phyloP scores from a whole-genome alignment of 2,329 filamentous ascomycete species.

The Paecilomyces sp. region DNA sequence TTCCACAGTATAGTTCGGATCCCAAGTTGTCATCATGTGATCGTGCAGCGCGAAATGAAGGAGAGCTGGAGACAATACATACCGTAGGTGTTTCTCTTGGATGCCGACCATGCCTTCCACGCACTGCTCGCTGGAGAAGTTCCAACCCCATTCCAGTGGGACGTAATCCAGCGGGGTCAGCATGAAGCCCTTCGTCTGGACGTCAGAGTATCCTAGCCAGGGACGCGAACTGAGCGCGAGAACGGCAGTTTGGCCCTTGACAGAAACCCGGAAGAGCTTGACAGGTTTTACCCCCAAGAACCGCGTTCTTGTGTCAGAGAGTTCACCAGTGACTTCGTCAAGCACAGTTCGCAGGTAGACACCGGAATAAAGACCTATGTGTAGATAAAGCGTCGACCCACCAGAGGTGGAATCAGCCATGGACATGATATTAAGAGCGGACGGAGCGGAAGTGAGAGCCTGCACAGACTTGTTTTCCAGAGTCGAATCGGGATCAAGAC shows the following conservation, averaged over 20 bases:
- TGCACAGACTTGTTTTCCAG: conserved; percentile 92
- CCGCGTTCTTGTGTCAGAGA: conserved; percentile 89
- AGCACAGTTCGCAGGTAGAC: conserved; percentile 93
- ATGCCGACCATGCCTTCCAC: conserved; percentile 91
- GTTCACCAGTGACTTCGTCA: conserved; percentile 89
- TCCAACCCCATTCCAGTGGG: conserved; percentile 88
- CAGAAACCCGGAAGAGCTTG: conserved; percentile 82
- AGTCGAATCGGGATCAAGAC: conserved; percentile 81
- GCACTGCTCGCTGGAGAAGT: conserved; percentile 92
- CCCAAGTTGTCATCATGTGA: conserved; percentile 39
- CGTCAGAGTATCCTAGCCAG: conserved; percentile 93
- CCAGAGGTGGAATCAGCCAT: conserved; percentile 93
- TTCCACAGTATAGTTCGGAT: conserved; percentile 38
- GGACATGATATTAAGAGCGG: conserved; percentile 80
- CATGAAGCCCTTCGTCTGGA: conserved; percentile 79
- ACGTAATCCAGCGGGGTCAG: conserved; percentile 87
- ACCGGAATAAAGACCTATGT: conserved; percentile 91
- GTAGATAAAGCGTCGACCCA: conserved; percentile 81
- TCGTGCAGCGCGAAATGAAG: conserved; percentile 20
- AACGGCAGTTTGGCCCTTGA: conserved; percentile 76
- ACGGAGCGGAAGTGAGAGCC: conserved; percentile 83
- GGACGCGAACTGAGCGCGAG: conserved; percentile 85
- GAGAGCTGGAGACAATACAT: conserved; percentile 28
- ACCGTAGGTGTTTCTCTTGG: conserved; percentile 81
- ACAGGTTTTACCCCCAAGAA: conserved; percentile 89